Evolutionary conservation across 495 filamentous ascomycete species (phyloP), one percentile per base, ranked within the genome.

Genomic region (Achaetomiella virescens): DNA sequence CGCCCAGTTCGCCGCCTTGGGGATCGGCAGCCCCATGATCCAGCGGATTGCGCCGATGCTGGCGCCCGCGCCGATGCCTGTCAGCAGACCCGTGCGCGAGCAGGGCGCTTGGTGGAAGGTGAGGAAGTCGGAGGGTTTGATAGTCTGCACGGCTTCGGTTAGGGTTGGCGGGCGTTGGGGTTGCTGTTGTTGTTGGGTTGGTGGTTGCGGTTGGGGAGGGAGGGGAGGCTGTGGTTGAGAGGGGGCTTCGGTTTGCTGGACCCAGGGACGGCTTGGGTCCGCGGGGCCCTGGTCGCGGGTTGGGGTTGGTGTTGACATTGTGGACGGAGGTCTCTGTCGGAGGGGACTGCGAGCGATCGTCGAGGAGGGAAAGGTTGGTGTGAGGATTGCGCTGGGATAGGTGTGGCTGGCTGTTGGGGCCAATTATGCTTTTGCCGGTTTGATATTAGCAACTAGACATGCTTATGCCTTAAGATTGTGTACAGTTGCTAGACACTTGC

Each of bases 21-120:
- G 72, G 48, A 84, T 64, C 8, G 75, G 61, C 11, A 72, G 48
- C 10, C 90, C 85, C 46, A 88, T 70, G 12, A 97, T 67, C 66
- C 80, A 86, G 40, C 86, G 78, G 38, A 89, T 55, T 36, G 82
- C 84, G 41, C 91, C 91, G 29, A 89, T 66, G 20, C 75, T 87
- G 56, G 90, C 85, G 10, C 89, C 91, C 6, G 79, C 78, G 2
- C 81, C 84, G 61, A 97, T 93, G 22, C 91, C 93, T 1, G 84
- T 83, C 64, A 97, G 71, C 53, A 96, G 72, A 15, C 88, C 83
- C 61, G 93, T 85, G 25, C 92, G 82, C 5, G 87, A 85, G 71
- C 93, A 97, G 18, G 92, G 93, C 57, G 82, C 77, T 64, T 86
- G 85, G 70, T 91, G 84, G 54, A 96, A 78, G 10, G 81, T 79